Evolutionary conservation across 2,329 filamentous ascomycete genomes (phyloP), one percentile per base, ranked within the genome.

Genomic region (Aspergillus hortae): DNA sequence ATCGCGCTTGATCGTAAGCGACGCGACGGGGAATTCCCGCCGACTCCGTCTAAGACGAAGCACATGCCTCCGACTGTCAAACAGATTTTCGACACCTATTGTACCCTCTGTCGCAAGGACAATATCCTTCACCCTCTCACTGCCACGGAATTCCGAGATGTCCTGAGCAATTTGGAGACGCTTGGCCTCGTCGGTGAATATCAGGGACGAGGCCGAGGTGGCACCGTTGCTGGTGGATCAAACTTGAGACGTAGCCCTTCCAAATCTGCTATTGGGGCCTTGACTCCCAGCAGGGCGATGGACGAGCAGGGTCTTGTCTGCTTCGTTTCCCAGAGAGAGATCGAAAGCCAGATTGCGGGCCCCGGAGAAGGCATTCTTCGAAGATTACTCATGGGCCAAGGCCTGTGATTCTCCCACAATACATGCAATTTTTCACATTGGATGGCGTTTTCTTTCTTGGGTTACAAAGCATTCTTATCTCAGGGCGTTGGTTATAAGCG

Each of bases 111-210:
- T 73, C 92, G 85, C 52, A 83, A 85, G 33, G 92, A 97, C 63
- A 89, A 91, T n/a, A 79, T 95, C 9, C 80, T 99, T 2, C 91
- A 96, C 60, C 89, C 92, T 1, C 81, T 99, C 2, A 94, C 90
- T 1, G 88, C 84, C 64, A 94, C 90, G 4, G 94, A 99, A 70
- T 99, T 99, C 71, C 85, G 91, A 52, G 94, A 99, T 71, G 92
- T 99, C 4, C 80, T 96, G 17, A 86, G 88, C 33, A 95, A 90
- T 61, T 74, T 99, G 48, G 94, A 99, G 75, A 94, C 92, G 0
- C 75, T 96, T 44, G 92, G 90, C 1, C 76, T 97, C 19, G 80
- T 96, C 5, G 79, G 87, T 68, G 71, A 86, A 73, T 64, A 89
- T 74, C 67, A 90, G 80, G 75, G 89, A 76, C 61, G 90, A 82